Evolutionary conservation across 306 rosid genomes (phyloP), one percentile per base, ranked within the genome.

Genomic region (Gastrolobium bilobum): DNA sequence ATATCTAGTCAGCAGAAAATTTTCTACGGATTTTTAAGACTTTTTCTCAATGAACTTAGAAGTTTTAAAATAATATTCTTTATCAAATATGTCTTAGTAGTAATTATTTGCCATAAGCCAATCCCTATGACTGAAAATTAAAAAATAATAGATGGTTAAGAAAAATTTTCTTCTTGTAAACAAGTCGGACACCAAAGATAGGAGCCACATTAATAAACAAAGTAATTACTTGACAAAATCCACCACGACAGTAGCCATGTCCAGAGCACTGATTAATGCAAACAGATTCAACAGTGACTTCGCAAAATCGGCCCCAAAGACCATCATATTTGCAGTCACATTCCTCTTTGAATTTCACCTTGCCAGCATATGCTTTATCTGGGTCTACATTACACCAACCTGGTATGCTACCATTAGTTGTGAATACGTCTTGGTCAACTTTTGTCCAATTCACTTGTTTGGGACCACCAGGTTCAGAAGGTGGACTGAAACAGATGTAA

Each of bases 371-470:
- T 7, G 82, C 97, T 79, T 93, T 93, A 65, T 74, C 87, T 51
- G 99, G 99, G 58, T 95, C 97, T 38, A 95, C 96, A 79, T 95
- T 95, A 86, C 99, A 95, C 99, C 99, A 95, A 70, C 99, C 99
- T 4, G 47, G 80, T 85, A 84, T 81, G 77, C 91, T 95, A 79
- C 57, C 46, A 84, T 93, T 95, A n/a, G 90, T 91, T 51, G 98
- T 82, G 87, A 90, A 90, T 52, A 93, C 83, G 78, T 88, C 94
- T 82, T 73, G 83, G 83, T 95, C 99, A 78, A 84, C 78, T 84
- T 84, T 89, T 48, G 91, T 44, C 98, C 97, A 95, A 89, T 93
- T 86, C 80, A 72, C 79, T 74, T 66, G 14, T 85, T 78, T 88
- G 43, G 91, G 91, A 79, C 82, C 98, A 43, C 84, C 87, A 7